Evolutionary conservation across 345 rosid species (phyloP).

Genomic region (Eucalyptus sp.): DNA sequence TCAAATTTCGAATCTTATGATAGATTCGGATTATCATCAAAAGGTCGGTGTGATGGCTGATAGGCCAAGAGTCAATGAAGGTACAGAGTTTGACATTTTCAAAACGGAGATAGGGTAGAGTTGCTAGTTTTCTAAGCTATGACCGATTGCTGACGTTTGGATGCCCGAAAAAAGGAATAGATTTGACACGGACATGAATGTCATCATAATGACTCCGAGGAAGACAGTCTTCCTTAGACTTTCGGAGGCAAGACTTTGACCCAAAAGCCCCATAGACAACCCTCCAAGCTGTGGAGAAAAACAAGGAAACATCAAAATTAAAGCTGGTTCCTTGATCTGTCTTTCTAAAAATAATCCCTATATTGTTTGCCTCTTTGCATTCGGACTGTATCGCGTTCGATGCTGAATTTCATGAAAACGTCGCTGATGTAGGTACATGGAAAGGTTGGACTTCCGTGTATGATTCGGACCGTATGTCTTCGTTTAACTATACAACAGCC

Average conservation of each 20-base stretch:
- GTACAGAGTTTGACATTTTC: background rate
- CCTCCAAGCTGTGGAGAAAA: background rate
- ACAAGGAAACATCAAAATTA: background rate
- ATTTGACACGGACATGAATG: background rate
- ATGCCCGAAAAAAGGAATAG: background rate
- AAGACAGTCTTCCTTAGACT: background rate
- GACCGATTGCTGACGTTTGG: background rate
- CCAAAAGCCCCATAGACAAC: background rate
- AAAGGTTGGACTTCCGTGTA: background rate
- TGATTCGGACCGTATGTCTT: background rate
- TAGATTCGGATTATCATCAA: background rate
- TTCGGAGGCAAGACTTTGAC: background rate
- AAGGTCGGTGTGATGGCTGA: background rate
- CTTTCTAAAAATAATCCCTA: background rate
- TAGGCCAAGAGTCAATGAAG: background rate
- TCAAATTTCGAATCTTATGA: background rate
- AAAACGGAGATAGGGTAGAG: background rate
- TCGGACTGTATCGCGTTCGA: background rate
- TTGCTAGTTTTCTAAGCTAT: background rate
- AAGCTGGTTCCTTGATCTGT: background rate
- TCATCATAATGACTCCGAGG: background rate
- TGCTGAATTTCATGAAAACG: background rate
- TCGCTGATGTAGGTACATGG: background rate
- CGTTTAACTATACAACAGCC: background rate
- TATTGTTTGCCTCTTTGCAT: background rate